Evolutionary conservation across 495 filamentous ascomycete species (phyloP).

Genomic region (Astrothelium macrocarpum): DNA sequence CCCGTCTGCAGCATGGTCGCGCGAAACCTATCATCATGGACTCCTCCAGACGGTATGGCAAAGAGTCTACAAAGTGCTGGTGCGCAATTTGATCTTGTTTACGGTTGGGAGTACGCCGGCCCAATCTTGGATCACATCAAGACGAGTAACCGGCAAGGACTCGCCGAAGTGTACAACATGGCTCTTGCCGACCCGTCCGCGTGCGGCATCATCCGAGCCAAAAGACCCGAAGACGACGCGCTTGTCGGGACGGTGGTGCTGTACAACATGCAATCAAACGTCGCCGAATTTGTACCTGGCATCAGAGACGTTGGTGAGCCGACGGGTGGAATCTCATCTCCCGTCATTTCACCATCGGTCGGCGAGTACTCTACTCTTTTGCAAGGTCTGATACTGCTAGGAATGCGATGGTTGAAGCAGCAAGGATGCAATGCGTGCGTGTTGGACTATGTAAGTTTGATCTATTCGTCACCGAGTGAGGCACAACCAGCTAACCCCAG

Average conservation of each 20-base stretch:
- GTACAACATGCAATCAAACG: slow-evolving; percentile 55
- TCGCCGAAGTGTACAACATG: slow-evolving; percentile 72
- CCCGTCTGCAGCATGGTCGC: slow-evolving; percentile 57
- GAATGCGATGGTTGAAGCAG: slow-evolving; percentile 71
- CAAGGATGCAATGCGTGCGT: slow-evolving; percentile 60
- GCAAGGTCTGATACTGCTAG: slow-evolving; percentile 73
- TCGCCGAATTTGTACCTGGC: slow-evolving; percentile 62
- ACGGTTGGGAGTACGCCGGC: slow-evolving; percentile 67
- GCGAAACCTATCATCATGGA: slow-evolving; percentile 60
- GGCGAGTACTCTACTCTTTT: slow-evolving; percentile 62
- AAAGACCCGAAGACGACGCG: slow-evolving; percentile 53
- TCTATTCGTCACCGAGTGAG: slow-evolving; percentile 5
- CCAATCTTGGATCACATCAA: slow-evolving; percentile 66
- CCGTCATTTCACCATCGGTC: slow-evolving; percentile 59
- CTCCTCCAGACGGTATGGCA: slow-evolving; percentile 61
- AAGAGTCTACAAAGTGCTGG: slow-evolving; percentile 59
- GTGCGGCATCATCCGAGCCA: slow-evolving; percentile 77
- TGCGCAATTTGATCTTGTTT: slow-evolving; percentile 67
- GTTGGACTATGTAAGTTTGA: slow-evolving; percentile 60
- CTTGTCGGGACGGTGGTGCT: slow-evolving; percentile 77
- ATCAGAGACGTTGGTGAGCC: slow-evolving; percentile 46
- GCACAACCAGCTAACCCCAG: slow-evolving; percentile 21
- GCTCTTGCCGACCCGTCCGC: slow-evolving; percentile 61
- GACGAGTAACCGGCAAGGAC: slow-evolving; percentile 64
- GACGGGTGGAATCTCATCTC: slow-evolving; percentile 68